Conservation (phyloP, 2,329 filamentous ascomycete genomes). For the Sclerotinia glacialis region DNA sequence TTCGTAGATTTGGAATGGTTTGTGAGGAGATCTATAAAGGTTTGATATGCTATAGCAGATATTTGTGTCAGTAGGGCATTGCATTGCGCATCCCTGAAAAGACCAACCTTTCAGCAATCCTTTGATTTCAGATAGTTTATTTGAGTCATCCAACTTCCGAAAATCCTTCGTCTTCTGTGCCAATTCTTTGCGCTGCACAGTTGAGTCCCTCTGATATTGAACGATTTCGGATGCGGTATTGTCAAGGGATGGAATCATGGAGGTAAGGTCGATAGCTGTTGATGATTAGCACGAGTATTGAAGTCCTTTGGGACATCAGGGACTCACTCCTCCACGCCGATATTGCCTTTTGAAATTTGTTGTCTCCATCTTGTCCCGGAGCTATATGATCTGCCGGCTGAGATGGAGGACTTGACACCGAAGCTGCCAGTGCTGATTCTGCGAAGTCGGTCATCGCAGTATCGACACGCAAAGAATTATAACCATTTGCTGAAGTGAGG, state of each 20-base stretch:
- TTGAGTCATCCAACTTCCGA: conserved; percentile 83
- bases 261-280: conserved; percentile 80
- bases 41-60: conserved; percentile 72
- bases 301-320: conserved; percentile 5
- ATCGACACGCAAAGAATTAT: not conserved
- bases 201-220: conserved; percentile 87
- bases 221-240: conserved; percentile 94
- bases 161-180: conserved; percentile 99
- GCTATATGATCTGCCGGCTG: conserved; percentile 25
- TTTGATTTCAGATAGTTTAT: conserved; percentile 86
- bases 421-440: conserved; percentile 31
- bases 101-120: conserved; percentile 74
- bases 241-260: conserved; percentile 81
- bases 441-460: conserved; percentile 36
- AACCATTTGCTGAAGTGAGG: conserved; percentile 5
- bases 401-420: conserved; percentile 22
- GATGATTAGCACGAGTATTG: conserved; percentile 23
- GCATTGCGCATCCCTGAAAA: not conserved
- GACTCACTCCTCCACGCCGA: conserved; percentile 87
- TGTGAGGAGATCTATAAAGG: conserved; percentile 92
- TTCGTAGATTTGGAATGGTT: conserved; percentile 95
- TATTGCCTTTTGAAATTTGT: conserved; percentile 96
- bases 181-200: conserved; percentile 91
- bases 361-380: conserved; percentile 56
- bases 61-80: conserved; percentile 2